These are phyloP conservation scores for Calonectria pauciramosa DNA, from an alignment of 2,329 filamentous ascomycete species.

Conservation along the genomic window DNA sequence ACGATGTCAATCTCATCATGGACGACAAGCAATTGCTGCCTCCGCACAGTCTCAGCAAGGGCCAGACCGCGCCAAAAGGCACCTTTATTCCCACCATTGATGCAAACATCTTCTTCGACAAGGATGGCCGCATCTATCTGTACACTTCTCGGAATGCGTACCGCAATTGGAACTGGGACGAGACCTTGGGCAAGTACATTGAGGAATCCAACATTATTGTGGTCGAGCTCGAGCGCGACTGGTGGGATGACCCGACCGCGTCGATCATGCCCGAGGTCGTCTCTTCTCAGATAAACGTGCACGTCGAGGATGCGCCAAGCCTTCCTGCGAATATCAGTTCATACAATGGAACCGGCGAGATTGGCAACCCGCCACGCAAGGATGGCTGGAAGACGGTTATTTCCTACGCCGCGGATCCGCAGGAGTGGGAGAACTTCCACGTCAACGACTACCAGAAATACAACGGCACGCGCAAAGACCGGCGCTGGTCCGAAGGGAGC, in stretches of 20 bases:
- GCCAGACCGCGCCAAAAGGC: conserved; percentile 48
- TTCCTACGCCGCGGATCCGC: conserved; percentile 51
- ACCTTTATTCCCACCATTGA: conserved; percentile 59
- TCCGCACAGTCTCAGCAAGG: conserved; percentile 44
- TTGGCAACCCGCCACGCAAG: conserved; percentile 50
- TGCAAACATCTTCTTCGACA: conserved; percentile 62
- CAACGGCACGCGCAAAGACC: conserved; percentile 52
- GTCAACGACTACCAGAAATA: conserved; percentile 50
- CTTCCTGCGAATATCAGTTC: conserved; percentile 48
- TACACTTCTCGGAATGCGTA: conserved; percentile 53
- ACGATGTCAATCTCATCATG: conserved; percentile 55
- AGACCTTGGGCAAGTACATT: conserved; percentile 50
- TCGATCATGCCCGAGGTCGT: conserved; percentile 52
- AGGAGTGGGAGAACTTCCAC: conserved; percentile 54
- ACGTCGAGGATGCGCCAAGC: conserved; percentile 43
- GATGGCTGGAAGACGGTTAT: conserved; percentile 55
- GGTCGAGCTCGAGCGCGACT: conserved; percentile 50
- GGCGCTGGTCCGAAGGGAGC: conserved; percentile 54
- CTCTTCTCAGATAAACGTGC: conserved; percentile 45
- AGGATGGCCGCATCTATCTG: conserved; percentile 52
- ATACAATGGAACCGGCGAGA: conserved; percentile 53
- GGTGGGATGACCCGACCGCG: conserved; percentile 53
- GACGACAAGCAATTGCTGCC: conserved; percentile 52
- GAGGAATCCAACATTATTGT: conserved; percentile 55
- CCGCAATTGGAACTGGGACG: conserved; percentile 55